Percentiles rank a stretch among this genome's conserved stretches.
Conservation (phyloP, 805 yeast species). For the Clavispora asparagi region DNA sequence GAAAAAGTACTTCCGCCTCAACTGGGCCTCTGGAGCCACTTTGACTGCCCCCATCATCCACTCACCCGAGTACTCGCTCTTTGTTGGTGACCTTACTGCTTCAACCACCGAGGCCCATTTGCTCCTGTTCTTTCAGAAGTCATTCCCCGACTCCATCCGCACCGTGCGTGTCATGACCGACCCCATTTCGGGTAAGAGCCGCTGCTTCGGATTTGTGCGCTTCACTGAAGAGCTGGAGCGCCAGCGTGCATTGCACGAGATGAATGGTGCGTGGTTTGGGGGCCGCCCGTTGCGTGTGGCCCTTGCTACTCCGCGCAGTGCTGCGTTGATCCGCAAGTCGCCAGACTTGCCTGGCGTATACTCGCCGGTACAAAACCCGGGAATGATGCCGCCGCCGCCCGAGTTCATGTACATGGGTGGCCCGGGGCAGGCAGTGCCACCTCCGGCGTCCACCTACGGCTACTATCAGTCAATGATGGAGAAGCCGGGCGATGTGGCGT, state of each 20-base stretch:
- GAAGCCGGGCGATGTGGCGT: neutral
- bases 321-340: conserved; percentile 6
- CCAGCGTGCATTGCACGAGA: conserved; percentile 60
- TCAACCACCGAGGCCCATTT: conserved; percentile 77
- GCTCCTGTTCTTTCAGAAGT: conserved; percentile 63
- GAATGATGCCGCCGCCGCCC: conserved; percentile 1
- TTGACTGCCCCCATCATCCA: conserved; percentile 64
- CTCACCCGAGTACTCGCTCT: conserved; percentile 70
- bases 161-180: conserved; percentile 85
- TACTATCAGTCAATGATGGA: conserved; percentile 2
- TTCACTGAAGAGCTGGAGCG: conserved; percentile 68
- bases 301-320: conserved; percentile 66
- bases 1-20: conserved; percentile 63
- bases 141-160: conserved; percentile 58
- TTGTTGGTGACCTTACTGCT: conserved; percentile 81
- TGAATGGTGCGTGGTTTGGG: conserved; percentile 78
- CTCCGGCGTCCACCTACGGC: conserved; percentile 5
- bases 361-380: neutral
- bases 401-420: conserved; percentile 14
- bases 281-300: conserved; percentile 77
- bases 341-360: neutral
- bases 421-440: conserved; percentile 7
- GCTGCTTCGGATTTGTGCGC: conserved; percentile 79
- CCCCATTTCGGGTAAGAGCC: conserved; percentile 69
- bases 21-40: conserved; percentile 85